Percentiles rank a stretch among this genome's conserved stretches.
phyloP scores from a whole-genome alignment of 768 basidiomycete genomes.

The Lactifluus volemus region DNA sequence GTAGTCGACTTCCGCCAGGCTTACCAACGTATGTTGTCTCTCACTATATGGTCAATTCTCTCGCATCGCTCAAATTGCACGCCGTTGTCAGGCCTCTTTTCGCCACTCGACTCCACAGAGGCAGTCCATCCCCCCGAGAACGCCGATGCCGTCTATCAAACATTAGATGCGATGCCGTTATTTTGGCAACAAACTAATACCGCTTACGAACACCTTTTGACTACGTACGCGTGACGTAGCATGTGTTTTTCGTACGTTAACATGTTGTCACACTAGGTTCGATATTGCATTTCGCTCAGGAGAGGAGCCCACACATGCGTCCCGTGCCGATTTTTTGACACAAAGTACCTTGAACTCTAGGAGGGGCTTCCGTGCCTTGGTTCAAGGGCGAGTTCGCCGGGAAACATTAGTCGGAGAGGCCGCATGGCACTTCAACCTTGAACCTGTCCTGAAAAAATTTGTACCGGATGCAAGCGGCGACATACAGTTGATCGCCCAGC shows the following conservation, averaged over 20 bases:
- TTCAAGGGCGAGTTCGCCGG: constrained; percentile 38
- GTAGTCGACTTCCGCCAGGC: constrained; percentile 41
- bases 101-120: constrained; percentile 5
- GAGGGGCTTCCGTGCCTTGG: constrained; percentile 45
- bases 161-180: constrained; percentile 44
- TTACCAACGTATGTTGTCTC: constrained; percentile 44
- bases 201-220: constrained; percentile 47
- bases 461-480: constrained; percentile 32
- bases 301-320: constrained; percentile 34
- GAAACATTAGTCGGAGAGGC: constrained; percentile 33
- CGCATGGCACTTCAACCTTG: constrained; percentile 47
- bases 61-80: not conserved
- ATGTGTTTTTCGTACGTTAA: not conserved
- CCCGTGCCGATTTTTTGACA: constrained; percentile 51
- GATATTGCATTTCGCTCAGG: constrained; percentile 54
- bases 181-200: constrained; percentile 48
- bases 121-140: constrained; percentile 23
- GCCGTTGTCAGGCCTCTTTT: constrained; percentile 20
- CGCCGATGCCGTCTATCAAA: constrained; percentile 34
- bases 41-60: not conserved
- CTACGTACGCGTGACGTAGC: constrained; percentile 36
- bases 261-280: constrained; percentile 33
- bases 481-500: constrained; percentile 29
- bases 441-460: constrained; percentile 35
- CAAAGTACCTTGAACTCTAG: constrained; percentile 42